A percentile compares a stretch with the other conserved stretches of the same genome.
Evolutionary conservation across 139 green algal genomes (phyloP).

Genomic region (Trebouxia sp.): DNA sequence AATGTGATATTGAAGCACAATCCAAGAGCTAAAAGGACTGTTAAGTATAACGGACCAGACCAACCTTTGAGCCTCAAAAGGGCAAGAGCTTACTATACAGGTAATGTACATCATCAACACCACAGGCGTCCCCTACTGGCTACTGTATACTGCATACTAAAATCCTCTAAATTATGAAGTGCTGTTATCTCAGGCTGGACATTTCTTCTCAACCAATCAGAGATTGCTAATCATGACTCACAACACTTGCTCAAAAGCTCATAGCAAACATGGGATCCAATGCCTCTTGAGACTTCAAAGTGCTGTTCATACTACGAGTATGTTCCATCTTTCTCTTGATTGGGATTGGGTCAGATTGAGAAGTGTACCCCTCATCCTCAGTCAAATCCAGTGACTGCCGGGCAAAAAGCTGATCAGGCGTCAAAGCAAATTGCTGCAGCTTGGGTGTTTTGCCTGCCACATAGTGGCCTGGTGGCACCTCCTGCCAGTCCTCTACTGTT

Average conservation of each 20-base stretch:
- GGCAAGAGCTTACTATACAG: no score
- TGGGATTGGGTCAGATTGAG: not conserved
- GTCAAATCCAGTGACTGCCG: conserved; percentile 32
- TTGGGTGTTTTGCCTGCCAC: conserved; percentile 50
- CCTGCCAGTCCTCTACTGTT: conserved; percentile 49
- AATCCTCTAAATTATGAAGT: no score
- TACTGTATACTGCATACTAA: no score
- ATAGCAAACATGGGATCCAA: not conserved
- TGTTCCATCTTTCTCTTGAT: not conserved
- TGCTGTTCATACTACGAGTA: not conserved
- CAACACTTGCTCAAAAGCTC: not conserved
- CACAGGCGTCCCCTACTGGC: no score
- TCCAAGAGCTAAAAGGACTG: no score
- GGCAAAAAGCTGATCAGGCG: conserved; percentile 57
- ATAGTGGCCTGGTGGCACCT: conserved; percentile 73
- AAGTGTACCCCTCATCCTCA: conserved; percentile 40
- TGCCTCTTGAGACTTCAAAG: not conserved
- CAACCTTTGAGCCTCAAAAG: no score
- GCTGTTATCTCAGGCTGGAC: no score
- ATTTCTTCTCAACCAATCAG: not conserved
- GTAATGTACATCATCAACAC: no score
- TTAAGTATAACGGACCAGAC: no score
- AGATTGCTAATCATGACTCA: not conserved
- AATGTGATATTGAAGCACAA: no score
- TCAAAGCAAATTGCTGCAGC: conserved; percentile 77